Evolutionary conservation across 805 yeast species (phyloP), one percentile per base, ranked within the genome.

Genomic region (Starmerella roubikii): DNA sequence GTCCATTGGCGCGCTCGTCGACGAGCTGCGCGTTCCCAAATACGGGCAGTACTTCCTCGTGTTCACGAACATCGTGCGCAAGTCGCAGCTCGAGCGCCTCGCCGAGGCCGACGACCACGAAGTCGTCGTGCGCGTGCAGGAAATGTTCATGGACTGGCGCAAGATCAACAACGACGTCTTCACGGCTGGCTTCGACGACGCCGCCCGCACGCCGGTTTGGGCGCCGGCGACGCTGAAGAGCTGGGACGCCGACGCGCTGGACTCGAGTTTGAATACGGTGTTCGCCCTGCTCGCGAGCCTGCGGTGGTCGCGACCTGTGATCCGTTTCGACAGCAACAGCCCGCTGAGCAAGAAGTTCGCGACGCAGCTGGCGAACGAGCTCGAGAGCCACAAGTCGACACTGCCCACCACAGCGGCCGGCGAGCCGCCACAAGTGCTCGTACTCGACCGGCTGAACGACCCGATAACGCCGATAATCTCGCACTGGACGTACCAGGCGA

Each of bases 401-500:
- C 37, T 47, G 12, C 49, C 49, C n/a, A 18, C 24, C 4, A 12
- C 9, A 15, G n/a, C 29, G 12, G 28, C 39, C 10, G 32, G 24
- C 13, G 27, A 5, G 13, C 6, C 6, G 15, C 10, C 37, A 10
- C 52, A 79, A 7, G 59, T 93, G 34, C 58, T 91, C 11, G 65
- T 91, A 2, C 54, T 91, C 34, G 97, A 91, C 58, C 67, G 99
- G 38, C 72, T 76, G 41, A 79, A 74, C 53, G 99, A 91, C 59
- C 96, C 98, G 2, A 66, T 88, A 12, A 88, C 99, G 0, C 96
- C 99, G 1, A 66, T 91, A 23, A 61, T 91, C 35, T 73, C 78
- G 29, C 98, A 97, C 2, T 91, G 99, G 99, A 86, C 98, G 1
- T 91, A 84, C 59, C 97, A 88, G 55, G 81, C 95, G 2, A 88